phyloP scores from a whole-genome alignment of 768 basidiomycete species.

The Lyophyllum semitale region DNA sequence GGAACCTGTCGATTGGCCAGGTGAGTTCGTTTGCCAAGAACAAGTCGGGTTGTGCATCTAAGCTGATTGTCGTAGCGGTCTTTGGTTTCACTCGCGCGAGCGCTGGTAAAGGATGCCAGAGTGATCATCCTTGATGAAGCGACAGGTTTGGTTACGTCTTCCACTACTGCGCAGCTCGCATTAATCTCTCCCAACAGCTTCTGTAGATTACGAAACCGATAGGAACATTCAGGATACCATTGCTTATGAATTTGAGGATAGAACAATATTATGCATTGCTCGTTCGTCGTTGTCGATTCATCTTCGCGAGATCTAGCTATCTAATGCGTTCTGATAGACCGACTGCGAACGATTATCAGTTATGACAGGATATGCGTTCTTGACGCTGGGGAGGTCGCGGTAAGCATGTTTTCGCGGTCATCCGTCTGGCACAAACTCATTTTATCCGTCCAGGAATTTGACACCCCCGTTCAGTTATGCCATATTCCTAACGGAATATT shows the following conservation, averaged over 20 bases:
- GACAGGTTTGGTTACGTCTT: constrained; percentile 49
- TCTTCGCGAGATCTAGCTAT: background rate
- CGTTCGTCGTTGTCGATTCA: constrained; percentile 48
- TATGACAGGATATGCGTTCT: constrained; percentile 91
- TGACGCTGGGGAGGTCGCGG: constrained; percentile 75
- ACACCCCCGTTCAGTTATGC: constrained; percentile 73
- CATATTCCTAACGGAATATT: constrained; percentile 65
- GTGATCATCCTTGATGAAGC: constrained; percentile 92
- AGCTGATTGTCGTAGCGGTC: constrained; percentile 52
- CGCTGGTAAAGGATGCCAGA: constrained; percentile 82
- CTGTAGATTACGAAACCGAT: constrained; percentile 89
- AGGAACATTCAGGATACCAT: constrained; percentile 91
- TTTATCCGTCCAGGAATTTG: constrained; percentile 61
- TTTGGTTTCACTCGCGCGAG: constrained; percentile 85
- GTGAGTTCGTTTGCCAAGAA: constrained; percentile 20
- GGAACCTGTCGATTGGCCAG: constrained; percentile 79
- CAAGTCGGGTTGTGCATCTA: background rate
- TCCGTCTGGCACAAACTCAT: background rate
- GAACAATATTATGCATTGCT: constrained; percentile 86
- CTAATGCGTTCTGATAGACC: constrained; percentile 46
- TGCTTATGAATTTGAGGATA: constrained; percentile 76
- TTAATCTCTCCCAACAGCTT: constrained; percentile 44
- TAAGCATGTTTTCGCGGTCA: constrained; percentile 30
- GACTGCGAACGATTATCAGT: constrained; percentile 82
- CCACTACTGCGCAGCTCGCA: background rate